Percentiles rank a stretch among this genome's conserved stretches.
phyloP scores from a whole-genome alignment of 1,284 basidiomycete genomes.

The Coniferiporia sulphurascens region DNA sequence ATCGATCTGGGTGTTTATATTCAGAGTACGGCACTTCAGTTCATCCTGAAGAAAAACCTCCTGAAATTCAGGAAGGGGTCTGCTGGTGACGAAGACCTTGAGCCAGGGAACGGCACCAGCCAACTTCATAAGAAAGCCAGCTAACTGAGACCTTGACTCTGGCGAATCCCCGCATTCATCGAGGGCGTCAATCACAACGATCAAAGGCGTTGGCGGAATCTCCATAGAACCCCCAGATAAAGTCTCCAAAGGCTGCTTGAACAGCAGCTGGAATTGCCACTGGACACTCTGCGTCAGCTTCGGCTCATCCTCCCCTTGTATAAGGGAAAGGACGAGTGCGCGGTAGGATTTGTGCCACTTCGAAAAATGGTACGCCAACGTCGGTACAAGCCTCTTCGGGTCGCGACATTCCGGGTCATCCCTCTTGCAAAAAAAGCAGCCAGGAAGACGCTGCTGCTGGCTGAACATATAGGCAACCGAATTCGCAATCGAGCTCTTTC shows the following conservation, averaged over 20 bases:
- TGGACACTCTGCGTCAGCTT: background rate
- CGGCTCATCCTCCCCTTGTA: background rate
- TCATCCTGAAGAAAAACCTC: background rate
- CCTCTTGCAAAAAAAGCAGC: conserved; percentile 8
- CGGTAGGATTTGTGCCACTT: background rate
- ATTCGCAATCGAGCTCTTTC: conserved; percentile 8
- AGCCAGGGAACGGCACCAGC: background rate
- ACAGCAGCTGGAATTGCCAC: background rate
- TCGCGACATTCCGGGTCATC: background rate
- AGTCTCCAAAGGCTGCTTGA: background rate
- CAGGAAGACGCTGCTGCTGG: background rate
- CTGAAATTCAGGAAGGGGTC: background rate
- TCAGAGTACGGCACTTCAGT: background rate
- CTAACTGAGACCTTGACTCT: background rate
- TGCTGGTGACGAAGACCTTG: background rate
- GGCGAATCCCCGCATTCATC: background rate
- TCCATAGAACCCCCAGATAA: background rate
- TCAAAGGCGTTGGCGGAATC: background rate
- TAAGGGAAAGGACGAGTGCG: background rate
- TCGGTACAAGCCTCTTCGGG: background rate
- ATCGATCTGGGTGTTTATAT: background rate
- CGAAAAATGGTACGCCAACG: background rate
- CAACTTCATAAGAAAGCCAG: background rate
- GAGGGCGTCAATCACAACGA: background rate
- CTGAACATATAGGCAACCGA: background rate